phyloP scores from a whole-genome alignment of 192 early-diverging fungal species.

The Phlyctochytrium planicorne region DNA sequence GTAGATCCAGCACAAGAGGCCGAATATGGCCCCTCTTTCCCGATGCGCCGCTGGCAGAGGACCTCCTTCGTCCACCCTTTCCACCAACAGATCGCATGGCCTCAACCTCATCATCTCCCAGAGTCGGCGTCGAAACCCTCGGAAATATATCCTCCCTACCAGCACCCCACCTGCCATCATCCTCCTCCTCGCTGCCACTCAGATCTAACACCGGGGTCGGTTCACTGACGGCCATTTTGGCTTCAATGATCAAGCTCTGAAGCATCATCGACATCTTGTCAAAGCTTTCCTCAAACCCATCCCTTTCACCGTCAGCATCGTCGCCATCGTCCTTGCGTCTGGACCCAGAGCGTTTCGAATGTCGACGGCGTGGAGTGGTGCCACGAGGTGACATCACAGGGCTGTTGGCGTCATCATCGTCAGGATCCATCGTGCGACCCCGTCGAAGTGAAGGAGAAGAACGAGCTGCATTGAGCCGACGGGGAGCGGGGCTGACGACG shows the following conservation, averaged over 20 bases:
- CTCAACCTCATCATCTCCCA: background rate
- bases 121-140: background rate
- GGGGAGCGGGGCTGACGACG: too few relatives aligned
- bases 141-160: background rate
- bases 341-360: too few relatives aligned
- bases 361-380: too few relatives aligned
- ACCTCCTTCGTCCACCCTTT: too few relatives aligned
- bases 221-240: background rate
- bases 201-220: background rate
- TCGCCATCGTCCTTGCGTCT: too few relatives aligned
- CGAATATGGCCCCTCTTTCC: background rate
- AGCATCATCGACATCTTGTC: slow-evolving; percentile 6
- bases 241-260: background rate
- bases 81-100: background rate
- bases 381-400: too few relatives aligned
- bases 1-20: background rate
- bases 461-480: too few relatives aligned
- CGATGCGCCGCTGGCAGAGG: too few relatives aligned
- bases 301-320: background rate
- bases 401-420: too few relatives aligned
- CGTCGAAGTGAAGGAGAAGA: too few relatives aligned
- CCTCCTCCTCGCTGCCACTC: background rate
- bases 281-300: background rate
- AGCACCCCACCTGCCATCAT: background rate
- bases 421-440: too few relatives aligned